These are phyloP conservation scores for Candida vaughaniae DNA, from an alignment of 805 yeast species.

Conservation along the genomic window DNA sequence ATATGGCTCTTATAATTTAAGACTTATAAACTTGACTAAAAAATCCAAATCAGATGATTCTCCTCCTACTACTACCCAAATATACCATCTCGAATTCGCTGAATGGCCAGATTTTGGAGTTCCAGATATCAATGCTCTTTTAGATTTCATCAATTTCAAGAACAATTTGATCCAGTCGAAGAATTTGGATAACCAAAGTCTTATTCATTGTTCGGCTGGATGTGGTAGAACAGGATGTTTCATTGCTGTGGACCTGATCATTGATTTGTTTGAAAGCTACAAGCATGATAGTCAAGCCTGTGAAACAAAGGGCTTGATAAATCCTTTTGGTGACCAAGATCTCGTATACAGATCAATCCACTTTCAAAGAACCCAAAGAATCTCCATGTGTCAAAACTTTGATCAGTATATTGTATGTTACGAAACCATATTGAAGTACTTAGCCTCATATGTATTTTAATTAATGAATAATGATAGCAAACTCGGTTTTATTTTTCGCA, in stretches of 20 bases:
- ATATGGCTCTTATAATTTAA: slow-evolving; percentile 16
- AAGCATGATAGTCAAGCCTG: background rate
- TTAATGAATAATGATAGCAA: slow-evolving; percentile 11
- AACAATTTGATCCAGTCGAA: slow-evolving; percentile 20
- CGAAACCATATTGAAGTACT: slow-evolving; percentile 48
- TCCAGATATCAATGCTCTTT: slow-evolving; percentile 32
- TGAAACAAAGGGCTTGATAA: slow-evolving; percentile 4
- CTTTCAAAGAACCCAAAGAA: slow-evolving; percentile 67
- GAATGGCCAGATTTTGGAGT: slow-evolving; percentile 52
- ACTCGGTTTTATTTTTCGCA: slow-evolving; percentile 1
- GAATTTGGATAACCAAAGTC: slow-evolving; percentile 13
- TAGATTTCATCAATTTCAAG: slow-evolving; percentile 33
- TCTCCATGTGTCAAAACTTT: slow-evolving; percentile 82
- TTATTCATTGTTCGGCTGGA: slow-evolving; percentile 61
- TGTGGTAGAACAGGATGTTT: slow-evolving; percentile 59
- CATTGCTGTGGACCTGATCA: slow-evolving; percentile 44
- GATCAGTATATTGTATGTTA: slow-evolving; percentile 75
- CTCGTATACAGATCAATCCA: slow-evolving; percentile 62
- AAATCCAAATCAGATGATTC: slow-evolving; percentile 4
- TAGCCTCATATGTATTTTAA: slow-evolving; percentile 7
- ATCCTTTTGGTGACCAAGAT: slow-evolving; percentile 41
- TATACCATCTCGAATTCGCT: slow-evolving; percentile 40
- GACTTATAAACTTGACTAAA: slow-evolving; percentile 15
- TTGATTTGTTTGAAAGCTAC: slow-evolving; percentile 22
- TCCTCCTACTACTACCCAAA: slow-evolving; percentile 9